These are phyloP conservation scores for Eucalyptus viminalis DNA, from an alignment of 345 rosid genomes.

Conservation along the genomic window DNA sequence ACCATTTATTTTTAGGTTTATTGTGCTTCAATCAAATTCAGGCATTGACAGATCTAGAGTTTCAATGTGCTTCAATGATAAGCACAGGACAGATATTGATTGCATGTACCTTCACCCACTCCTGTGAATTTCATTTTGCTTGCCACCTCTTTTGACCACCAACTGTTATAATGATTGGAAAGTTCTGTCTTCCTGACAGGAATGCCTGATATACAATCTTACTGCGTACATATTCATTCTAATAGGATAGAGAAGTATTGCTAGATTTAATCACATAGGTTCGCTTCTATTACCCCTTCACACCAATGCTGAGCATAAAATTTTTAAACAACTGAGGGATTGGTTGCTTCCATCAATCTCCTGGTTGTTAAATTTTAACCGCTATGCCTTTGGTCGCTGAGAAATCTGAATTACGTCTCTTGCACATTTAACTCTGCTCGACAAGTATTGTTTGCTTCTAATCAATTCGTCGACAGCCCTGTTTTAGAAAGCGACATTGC, in stretches of 20 bases:
- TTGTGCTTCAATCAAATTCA: fast-evolving
- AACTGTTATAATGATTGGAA: background rate
- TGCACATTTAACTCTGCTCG: background rate
- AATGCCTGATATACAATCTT: background rate
- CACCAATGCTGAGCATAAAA: background rate
- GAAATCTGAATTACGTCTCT: background rate
- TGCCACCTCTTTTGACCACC: background rate
- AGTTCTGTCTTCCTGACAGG: background rate
- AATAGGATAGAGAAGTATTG: background rate
- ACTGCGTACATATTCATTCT: background rate
- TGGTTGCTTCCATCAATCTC: background rate
- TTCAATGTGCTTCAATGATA: background rate
- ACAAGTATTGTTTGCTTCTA: background rate
- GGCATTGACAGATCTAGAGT: background rate
- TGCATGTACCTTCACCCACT: background rate
- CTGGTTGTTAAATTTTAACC: background rate
- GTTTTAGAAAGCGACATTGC: background rate
- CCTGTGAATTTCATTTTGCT: background rate
- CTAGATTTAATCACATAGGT: background rate
- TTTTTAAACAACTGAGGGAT: background rate
- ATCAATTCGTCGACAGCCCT: background rate
- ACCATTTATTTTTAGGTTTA: background rate
- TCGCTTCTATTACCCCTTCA: background rate
- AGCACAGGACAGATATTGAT: background rate
- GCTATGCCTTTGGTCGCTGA: background rate